phyloP scores from a whole-genome alignment of 768 basidiomycete species.

The Boletus reticuloceps region DNA sequence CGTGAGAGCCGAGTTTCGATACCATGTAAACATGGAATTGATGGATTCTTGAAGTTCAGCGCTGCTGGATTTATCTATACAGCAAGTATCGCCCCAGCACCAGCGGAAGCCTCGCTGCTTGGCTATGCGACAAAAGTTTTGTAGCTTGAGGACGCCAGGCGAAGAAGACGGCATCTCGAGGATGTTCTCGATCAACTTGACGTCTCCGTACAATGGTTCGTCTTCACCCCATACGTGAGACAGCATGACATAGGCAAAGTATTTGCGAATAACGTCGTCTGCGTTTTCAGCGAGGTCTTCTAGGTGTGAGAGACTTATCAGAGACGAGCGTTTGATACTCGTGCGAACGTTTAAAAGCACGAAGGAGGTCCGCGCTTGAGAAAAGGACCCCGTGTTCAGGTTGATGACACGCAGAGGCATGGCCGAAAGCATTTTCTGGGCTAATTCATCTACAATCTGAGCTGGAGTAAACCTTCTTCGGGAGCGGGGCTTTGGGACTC shows the following conservation, averaged over 20 bases:
- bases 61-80: constrained; percentile 29
- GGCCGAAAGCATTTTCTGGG: constrained; percentile 13
- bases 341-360: constrained; percentile 12
- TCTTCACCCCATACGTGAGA: constrained; percentile 30
- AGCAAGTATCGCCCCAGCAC: constrained; percentile 33
- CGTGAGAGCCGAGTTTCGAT: constrained; percentile 29
- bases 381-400: constrained; percentile 19
- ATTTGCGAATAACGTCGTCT: constrained; percentile 12
- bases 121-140: constrained; percentile 21
- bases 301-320: neutral
- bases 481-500: neutral
- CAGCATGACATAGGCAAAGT: constrained; percentile 28
- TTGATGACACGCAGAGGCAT: constrained; percentile 26
- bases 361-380: constrained; percentile 17
- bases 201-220: constrained; percentile 21
- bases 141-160: constrained; percentile 19
- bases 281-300: constrained; percentile 14
- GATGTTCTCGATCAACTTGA: constrained; percentile 10
- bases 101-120: constrained; percentile 16
- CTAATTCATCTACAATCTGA: constrained; percentile 17
- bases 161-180: constrained; percentile 18
- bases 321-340: constrained; percentile 14
- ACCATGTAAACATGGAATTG: constrained; percentile 34
- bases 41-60: constrained; percentile 32
- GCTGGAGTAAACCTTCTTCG: constrained; percentile 7